Percentiles rank a stretch among this genome's conserved stretches.
Conservation (phyloP, 805 yeast species). For the Candida michaelii region DNA sequence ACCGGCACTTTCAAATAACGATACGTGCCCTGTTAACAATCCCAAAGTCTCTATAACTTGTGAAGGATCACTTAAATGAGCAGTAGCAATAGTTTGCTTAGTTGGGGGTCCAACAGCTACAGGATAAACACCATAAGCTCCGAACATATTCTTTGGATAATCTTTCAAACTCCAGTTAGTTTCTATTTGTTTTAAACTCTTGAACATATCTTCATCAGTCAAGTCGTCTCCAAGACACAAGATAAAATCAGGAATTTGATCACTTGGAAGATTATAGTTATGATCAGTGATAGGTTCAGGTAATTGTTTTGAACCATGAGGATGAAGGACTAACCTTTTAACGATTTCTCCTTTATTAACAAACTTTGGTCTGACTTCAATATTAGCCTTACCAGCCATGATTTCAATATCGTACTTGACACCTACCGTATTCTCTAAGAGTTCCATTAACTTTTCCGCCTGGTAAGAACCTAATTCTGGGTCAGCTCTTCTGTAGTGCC, state of each 20-base stretch:
- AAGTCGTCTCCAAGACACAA: constrained; percentile 93
- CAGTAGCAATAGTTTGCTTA: constrained; percentile 78
- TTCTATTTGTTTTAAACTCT: constrained; percentile 66
- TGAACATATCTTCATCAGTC: constrained; percentile 98
- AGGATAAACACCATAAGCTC: constrained; percentile 68
- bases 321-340: constrained; percentile 65
- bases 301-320: constrained; percentile 57
- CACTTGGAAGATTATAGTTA: constrained; percentile 32
- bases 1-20: constrained; percentile 76
- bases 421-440: constrained; percentile 59
- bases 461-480: constrained; percentile 91
- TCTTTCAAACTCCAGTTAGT: constrained; percentile 45
- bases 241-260: constrained; percentile 74
- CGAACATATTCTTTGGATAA: constrained; percentile 45
- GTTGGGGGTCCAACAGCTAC: constrained; percentile 93
- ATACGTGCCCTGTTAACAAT: constrained; percentile 72
- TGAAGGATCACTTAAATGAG: constrained; percentile 79
- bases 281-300: constrained; percentile 23
- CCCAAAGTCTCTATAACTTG: constrained; percentile 86
- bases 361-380: constrained; percentile 94
- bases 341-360: constrained; percentile 98
- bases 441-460: constrained; percentile 62
- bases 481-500: constrained; percentile 96
- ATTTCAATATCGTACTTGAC: constrained; percentile 81
- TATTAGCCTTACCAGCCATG: constrained; percentile 95